Percentiles rank a stretch among this genome's conserved stretches.
Evolutionary conservation across 1,284 basidiomycete genomes (phyloP).

Genomic region (Agroathelia rolfsii): DNA sequence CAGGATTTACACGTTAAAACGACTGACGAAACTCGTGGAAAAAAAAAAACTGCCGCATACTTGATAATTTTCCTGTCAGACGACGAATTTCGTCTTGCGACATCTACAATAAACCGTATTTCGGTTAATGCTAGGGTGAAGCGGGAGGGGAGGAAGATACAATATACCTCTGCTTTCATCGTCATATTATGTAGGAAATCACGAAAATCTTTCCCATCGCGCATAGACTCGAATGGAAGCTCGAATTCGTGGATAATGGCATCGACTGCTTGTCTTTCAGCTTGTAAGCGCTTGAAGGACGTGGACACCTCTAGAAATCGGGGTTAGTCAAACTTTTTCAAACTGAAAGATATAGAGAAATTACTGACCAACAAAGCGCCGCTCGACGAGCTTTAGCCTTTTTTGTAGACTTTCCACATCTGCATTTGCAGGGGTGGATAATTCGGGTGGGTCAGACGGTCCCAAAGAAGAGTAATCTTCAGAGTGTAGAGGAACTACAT

Average conservation of each 20-base stretch:
- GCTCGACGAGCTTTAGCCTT: constrained; percentile 57
- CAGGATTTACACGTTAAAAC: too few relatives aligned
- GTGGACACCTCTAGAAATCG: constrained; percentile 52
- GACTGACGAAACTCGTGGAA: too few relatives aligned
- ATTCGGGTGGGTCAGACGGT: constrained; percentile 8
- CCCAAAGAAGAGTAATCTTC: constrained; percentile 3
- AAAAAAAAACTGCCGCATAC: too few relatives aligned
- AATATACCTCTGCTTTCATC: constrained; percentile 58
- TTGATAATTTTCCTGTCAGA: constrained; percentile 58
- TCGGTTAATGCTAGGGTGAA: too few relatives aligned
- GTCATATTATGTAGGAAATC: constrained; percentile 64
- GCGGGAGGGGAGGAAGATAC: too few relatives aligned
- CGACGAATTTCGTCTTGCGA: constrained; percentile 67
- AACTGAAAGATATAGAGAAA: constrained; percentile 5
- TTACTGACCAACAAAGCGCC: constrained; percentile 54
- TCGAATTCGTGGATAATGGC: constrained; percentile 63
- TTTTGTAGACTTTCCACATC: constrained; percentile 52
- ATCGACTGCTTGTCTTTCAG: constrained; percentile 65
- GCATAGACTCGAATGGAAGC: constrained; percentile 56
- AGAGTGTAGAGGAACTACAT: too few relatives aligned
- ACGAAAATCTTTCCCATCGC: constrained; percentile 58
- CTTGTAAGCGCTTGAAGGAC: constrained; percentile 66
- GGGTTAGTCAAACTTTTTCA: constrained; percentile 7
- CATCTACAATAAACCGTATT: constrained; percentile 30
- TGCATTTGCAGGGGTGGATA: constrained; percentile 13